Conservation (phyloP, 768 basidiomycete genomes). For the Podaxis mareebaensis region DNA sequence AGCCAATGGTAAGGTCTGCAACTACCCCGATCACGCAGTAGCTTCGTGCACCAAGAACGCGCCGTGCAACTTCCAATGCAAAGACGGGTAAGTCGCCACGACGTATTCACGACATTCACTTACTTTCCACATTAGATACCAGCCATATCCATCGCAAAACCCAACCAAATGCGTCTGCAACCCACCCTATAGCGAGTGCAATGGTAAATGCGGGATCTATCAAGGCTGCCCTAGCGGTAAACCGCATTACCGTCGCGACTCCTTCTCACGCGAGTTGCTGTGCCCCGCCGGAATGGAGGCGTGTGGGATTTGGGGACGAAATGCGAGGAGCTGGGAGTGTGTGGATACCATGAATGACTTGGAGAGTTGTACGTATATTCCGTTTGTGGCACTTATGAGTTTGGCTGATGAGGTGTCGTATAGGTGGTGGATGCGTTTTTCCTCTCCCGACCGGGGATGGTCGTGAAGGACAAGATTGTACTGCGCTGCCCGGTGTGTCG, state of each 20-base stretch:
- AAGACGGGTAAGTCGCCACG: constrained; percentile 37
- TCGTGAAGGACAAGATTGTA: constrained; percentile 47
- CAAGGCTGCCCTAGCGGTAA: constrained; percentile 34
- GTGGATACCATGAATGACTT: constrained; percentile 46
- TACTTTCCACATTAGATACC: constrained; percentile 21
- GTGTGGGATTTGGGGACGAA: constrained; percentile 44
- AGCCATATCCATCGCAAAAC: constrained; percentile 29
- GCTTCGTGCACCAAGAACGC: constrained; percentile 35
- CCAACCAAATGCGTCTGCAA: constrained; percentile 45
- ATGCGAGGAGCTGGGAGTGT: constrained; percentile 46
- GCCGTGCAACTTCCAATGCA: constrained; percentile 49
- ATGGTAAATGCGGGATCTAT: constrained; percentile 45
- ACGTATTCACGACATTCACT: no score
- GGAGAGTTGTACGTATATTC: constrained; percentile 49
- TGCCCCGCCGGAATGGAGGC: constrained; percentile 41
- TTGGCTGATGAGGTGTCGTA: constrained; percentile 2
- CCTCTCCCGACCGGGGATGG: constrained; percentile 26
- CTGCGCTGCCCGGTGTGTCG: constrained; percentile 45
- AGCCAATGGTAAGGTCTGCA: constrained; percentile 27
- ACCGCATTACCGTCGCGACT: constrained; percentile 30
- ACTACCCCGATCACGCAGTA: constrained; percentile 40
- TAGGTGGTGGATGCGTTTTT: constrained; percentile 51
- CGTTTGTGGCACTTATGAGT: neutral
- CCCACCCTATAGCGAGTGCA: constrained; percentile 44
- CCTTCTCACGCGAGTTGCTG: constrained; percentile 24